Evolutionary conservation across 768 basidiomycete species (phyloP), one percentile per base, ranked within the genome.

Genomic region (Boletus vinaceobasis): DNA sequence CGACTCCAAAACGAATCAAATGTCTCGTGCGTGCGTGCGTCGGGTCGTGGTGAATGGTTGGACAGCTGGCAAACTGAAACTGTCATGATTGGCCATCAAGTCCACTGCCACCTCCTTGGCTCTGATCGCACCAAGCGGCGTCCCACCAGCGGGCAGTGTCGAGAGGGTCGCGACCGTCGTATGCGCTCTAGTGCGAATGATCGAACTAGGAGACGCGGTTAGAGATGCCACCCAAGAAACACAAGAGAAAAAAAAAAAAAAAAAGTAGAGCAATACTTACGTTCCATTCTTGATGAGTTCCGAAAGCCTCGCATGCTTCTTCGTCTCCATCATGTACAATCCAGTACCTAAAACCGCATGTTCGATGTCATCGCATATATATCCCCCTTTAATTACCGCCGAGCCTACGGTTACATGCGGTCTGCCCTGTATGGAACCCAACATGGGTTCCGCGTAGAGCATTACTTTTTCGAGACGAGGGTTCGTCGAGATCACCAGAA

Each of bases 41-140:
- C 47, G 31, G 35, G 23, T 35, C 17, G 36, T 6, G 23, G 43
- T 1, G 13, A 57, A 43, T 11, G 52, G 37, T 27, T 54, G 48
- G 3, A 37, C 19, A 2, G 21, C 19, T n/a, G 33, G 27, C 21
- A 29, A 15, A 10, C 50, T 42, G 0, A 46, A 27, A 15, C 9
- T 48, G 9, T 63, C 56, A 3, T 40, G 45, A 54, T 48, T 27
- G 9, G 19, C 47, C 50, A 59, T 47, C 43, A 60, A 56, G 42
- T 58, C 55, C 1, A 35, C 27, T 68, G 86, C 63, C 57, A 93
- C 88, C 81, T 94, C 90, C 60, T 84, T 80, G 53, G 80, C 81
- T 23, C 89, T 87, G 60, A 84, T 89, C 56, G 85, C 65, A 31
- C 74, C 77, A 78, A 87, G 55, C 17, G 61, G 65, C 43, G 63